Evolutionary conservation across 345 rosid genomes (phyloP), one percentile per base, ranked within the genome.

Genomic region (Alliaria petiolata): DNA sequence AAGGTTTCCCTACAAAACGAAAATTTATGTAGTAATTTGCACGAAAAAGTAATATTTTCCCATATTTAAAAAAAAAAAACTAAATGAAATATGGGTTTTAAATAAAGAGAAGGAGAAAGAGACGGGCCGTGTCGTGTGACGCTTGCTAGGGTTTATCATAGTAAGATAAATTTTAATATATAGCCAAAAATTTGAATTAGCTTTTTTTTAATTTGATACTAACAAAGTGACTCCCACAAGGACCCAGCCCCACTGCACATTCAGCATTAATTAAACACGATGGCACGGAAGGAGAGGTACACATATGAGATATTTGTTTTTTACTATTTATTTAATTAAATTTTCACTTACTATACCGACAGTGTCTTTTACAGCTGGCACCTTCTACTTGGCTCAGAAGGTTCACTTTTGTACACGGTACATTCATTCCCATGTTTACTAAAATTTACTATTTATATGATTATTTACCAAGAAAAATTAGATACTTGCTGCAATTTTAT

Each of bases 81-180:
- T 16, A n/a, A 62, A n/a, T n/a, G n/a, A n/a, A n/a, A n/a, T n/a
- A n/a, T n/a, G n/a, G n/a, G n/a, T 15, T 44, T 15, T 22, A 60
- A 36, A 22, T 51, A 25, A 26, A 60, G 8, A 13, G 52, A 46
- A 53, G 36, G 79, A 39, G 61, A 40, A 76, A 49, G 39, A 56
- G 63, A 70, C 75, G 76, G 71, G 49, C 76, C 79, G 79, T 76
- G 79, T 70, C 76, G 79, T 62, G 67, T 76, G 70, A 76, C 62
- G 76, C 70, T 69, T 63, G 55, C 34, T 70, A 76, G 70, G 71
- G 65, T 76, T 76, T 69, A 59, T 43, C 60, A 30, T 39, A 55
- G 11, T 54, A 17, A 38, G 9, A 44, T 26, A 65, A 25, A 15
- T 0, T n/a, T 36, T 25, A 31, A 15, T 34, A 8, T 42, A n/a